These are phyloP conservation scores for Tilletia walkeri DNA, from an alignment of 1,284 basidiomycete species.

Conservation along the genomic window DNA sequence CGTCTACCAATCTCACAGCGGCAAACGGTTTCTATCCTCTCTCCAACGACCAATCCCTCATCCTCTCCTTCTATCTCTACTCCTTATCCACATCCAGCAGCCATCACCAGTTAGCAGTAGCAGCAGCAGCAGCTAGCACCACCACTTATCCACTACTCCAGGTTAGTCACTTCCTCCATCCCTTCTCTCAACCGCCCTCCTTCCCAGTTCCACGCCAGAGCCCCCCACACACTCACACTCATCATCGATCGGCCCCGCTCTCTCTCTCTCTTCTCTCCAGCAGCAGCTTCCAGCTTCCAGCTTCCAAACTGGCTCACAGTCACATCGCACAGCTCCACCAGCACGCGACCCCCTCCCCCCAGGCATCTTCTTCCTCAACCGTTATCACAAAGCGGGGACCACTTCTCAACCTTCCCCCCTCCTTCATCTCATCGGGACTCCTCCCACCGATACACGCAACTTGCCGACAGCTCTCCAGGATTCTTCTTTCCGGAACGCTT, in stretches of 20 bases:
- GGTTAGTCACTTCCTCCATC: neutral
- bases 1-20: neutral
- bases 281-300: no score
- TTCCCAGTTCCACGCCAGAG: neutral
- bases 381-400: neutral
- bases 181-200: neutral
- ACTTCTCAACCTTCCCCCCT: neutral
- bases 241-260: no score
- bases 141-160: no score
- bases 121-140: no score
- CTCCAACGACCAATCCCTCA: neutral
- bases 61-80: neutral
- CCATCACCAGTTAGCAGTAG: no score
- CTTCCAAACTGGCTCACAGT: no score
- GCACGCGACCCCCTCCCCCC: neutral
- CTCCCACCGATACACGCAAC: no score
- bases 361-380: neutral
- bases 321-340: no score
- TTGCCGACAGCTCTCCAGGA: no score
- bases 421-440: neutral
- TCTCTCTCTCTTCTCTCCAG: no score
- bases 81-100: no score
- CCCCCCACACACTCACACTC: neutral
- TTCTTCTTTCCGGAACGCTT: no score
- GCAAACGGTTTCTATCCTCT: neutral